These are phyloP conservation scores for Elaeis guineensis DNA, from an alignment of 176 grass and related monocot species.

Conservation along the genomic window DNA sequence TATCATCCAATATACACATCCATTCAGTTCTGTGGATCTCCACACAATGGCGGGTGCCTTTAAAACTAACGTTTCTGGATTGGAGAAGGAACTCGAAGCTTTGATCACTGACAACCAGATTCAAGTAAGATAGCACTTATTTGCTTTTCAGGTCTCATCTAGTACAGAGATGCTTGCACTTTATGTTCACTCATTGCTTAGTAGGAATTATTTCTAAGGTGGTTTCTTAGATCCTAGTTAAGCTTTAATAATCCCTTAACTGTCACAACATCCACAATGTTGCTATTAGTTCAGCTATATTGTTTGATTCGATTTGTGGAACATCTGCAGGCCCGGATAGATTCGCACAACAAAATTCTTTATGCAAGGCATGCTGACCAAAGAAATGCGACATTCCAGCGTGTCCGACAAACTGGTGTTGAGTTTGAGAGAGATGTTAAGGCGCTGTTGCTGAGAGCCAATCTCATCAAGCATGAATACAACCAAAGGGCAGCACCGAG, in stretches of 20 bases:
- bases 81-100: slow-evolving; percentile 88
- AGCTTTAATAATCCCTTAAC: too few relatives aligned
- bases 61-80: slow-evolving; percentile 55
- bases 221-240: too few relatives aligned
- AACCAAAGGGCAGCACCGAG: slow-evolving; percentile 23
- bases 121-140: slow-evolving; percentile 36
- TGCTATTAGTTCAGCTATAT: neutral
- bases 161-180: neutral
- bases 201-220: too few relatives aligned
- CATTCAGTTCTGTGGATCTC: slow-evolving; percentile 95
- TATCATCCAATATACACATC: slow-evolving; percentile 90
- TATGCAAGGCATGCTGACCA: slow-evolving; percentile 79
- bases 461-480: slow-evolving; percentile 82
- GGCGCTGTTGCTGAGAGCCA: slow-evolving; percentile 80
- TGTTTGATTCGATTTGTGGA: neutral
- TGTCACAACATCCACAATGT: too few relatives aligned
- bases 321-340: slow-evolving; percentile 75
- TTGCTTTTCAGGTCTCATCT: neutral
- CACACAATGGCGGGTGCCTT: slow-evolving; percentile 88
- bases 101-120: slow-evolving; percentile 81
- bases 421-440: slow-evolving; percentile 86
- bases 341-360: slow-evolving; percentile 98
- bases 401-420: slow-evolving; percentile 60
- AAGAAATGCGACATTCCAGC: slow-evolving; percentile 79
- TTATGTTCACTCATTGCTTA: neutral